phyloP scores from a whole-genome alignment of 2,329 filamentous ascomycete genomes.

The Trichophyton benhamiae region DNA sequence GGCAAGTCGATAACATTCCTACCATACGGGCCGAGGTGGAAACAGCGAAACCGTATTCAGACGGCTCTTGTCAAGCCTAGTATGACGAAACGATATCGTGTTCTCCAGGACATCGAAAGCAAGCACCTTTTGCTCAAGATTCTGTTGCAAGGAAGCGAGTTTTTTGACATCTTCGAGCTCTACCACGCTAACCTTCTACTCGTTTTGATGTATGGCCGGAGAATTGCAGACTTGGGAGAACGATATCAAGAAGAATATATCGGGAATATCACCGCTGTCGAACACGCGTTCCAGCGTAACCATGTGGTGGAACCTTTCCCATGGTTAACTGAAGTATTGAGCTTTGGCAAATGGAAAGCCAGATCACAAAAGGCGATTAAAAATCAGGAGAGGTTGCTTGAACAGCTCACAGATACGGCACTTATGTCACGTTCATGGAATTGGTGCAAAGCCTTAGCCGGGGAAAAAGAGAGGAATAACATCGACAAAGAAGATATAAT shows the following conservation, averaged over 20 bases:
- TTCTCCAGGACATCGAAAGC: conserved; percentile 13
- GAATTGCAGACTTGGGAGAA: conserved; percentile 1
- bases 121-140: conserved; percentile 12
- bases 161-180: not conserved
- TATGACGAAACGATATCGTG: conserved; percentile 7
- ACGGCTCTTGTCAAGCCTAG: conserved; percentile 6
- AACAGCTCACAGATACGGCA: not conserved
- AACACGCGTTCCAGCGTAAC: not conserved
- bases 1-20: not conserved
- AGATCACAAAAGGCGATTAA: not conserved
- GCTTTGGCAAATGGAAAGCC: not conserved
- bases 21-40: conserved; percentile 12
- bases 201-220: conserved; percentile 13
- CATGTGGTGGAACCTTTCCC: not conserved
- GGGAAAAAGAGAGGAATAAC: not conserved
- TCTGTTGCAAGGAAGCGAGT: conserved; percentile 10
- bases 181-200: conserved; percentile 11
- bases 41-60: conserved; percentile 11
- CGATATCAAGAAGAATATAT: not conserved
- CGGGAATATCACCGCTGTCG: not conserved
- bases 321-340: not conserved
- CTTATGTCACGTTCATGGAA: not conserved
- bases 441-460: not conserved
- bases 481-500: not conserved
- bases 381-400: not conserved